Percentiles rank a stretch among this genome's conserved stretches.
phyloP scores from a whole-genome alignment of 257 asterid species.

The Solanum appendiculatum region DNA sequence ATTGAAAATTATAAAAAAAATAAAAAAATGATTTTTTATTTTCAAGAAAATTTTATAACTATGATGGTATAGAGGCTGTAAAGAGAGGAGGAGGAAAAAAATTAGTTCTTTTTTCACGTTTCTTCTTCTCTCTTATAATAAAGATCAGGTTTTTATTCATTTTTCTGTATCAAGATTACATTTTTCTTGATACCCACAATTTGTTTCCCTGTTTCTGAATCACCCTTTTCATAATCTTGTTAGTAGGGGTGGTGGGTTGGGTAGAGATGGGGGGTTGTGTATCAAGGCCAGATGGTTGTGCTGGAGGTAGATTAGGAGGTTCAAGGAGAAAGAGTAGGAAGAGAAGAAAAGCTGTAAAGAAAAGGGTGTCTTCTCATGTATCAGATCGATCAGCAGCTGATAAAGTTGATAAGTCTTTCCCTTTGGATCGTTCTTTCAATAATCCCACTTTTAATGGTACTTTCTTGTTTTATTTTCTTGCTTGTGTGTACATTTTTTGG shows the following conservation, averaged over 20 bases:
- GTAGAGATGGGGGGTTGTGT: slow-evolving; percentile 78
- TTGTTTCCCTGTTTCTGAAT: background rate
- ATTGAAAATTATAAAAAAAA: background rate
- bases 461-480: background rate
- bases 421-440: slow-evolving; percentile 47
- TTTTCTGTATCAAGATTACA: background rate
- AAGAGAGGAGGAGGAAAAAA: background rate
- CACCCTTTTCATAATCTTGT: background rate
- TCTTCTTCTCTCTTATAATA: slow-evolving; percentile 18
- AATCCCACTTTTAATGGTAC: slow-evolving; percentile 51
- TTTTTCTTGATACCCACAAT: background rate
- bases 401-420: slow-evolving; percentile 48
- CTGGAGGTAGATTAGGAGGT: slow-evolving; percentile 33
- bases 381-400: slow-evolving; percentile 56
- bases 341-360: slow-evolving; percentile 33
- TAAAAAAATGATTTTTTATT: background rate
- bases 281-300: slow-evolving; percentile 61
- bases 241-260: background rate
- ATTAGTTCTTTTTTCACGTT: slow-evolving; percentile 11
- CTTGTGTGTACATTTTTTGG: background rate
- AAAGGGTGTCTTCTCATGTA: slow-evolving; percentile 33
- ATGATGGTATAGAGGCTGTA: background rate
- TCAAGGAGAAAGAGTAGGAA: slow-evolving; percentile 31
- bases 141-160: background rate
- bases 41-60: background rate